Base-by-base conservation (phyloP, 1,284 basidiomycete genomes). In the Tetrapyrgos nigripes region DNA sequence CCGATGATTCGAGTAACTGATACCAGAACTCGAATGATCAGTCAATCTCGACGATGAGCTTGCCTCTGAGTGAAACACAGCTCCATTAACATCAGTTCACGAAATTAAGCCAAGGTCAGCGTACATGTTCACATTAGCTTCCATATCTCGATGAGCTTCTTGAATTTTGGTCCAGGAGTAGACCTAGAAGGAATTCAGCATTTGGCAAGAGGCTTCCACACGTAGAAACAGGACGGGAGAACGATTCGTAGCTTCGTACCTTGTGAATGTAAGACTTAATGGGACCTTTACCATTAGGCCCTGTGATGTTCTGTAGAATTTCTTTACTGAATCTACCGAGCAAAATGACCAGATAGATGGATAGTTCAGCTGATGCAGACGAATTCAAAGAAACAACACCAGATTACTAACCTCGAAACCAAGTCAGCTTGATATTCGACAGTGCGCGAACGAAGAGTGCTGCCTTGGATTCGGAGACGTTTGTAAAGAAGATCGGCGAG, bases 391-490 rank as follows among this genome's bases (percentile, higher is more conserved):
- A 4, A 9, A 40, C 13, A 33, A 33, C 31, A 33, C 14, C 19
- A n/a, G 4, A 40, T 6, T n/a, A n/a, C 76, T 53, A 63, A 95
- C 82, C 84, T 82, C 49, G 81, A 73, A 51, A 97, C 85, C 31
- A 98, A 79, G 17, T 91, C 81, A 4, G 85, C 80, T 75, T 98
- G 96, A 74, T 98, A 98, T 61, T 85, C 82, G 28, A 83, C 70
- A n/a, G 85, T 83, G 50, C 94, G 86, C 23, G 91, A 89, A 37
- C 96, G 88, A 43, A 98, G 79, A 0, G 94, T 97, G 13, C 92
- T 93, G 23, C 96, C 96, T 73, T 96, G 89, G 55, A 99, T 89
- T 11, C 89, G 87, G 57, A 98, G 83, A 8, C 96, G 88, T 79
- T 98, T 98, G 76, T 81, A 89, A 55, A 96, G 76, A 55, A 98